These are phyloP conservation scores for Aspergillus pseudonomiae DNA, from an alignment of 2,329 filamentous ascomycete species.

Conservation along the genomic window DNA sequence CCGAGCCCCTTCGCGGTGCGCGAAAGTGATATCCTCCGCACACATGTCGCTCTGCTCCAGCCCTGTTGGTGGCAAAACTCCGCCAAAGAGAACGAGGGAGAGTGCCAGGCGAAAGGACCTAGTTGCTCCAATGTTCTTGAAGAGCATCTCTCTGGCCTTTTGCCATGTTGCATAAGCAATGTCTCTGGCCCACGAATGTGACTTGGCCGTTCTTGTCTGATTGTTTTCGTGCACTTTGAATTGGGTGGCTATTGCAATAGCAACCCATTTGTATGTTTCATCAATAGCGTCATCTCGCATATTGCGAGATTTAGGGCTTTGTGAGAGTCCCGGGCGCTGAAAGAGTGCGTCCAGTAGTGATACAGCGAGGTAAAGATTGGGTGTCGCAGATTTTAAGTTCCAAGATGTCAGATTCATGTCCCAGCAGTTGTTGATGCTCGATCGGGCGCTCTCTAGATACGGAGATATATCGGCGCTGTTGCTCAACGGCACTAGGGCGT, in stretches of 20 bases:
- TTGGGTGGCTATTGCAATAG: conserved; percentile 16
- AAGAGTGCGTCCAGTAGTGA: conserved; percentile 15
- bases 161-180: conserved; percentile 13
- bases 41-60: background rate
- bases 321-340: background rate
- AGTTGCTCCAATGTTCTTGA: conserved; percentile 12
- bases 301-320: conserved; percentile 1
- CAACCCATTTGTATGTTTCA: conserved; percentile 17
- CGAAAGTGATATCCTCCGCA: conserved; percentile 1
- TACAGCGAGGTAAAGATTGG: conserved; percentile 12
- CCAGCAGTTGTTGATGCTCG: background rate
- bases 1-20: background rate
- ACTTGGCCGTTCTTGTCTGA: background rate
- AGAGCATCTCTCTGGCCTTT: conserved; percentile 16
- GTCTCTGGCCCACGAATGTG: conserved; percentile 1
- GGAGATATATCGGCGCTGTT: background rate
- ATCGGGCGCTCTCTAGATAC: background rate
- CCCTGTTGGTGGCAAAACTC: background rate
- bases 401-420: no score
- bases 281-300: conserved; percentile 11
- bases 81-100: conserved; percentile 2
- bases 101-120: conserved; percentile 7
- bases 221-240: conserved; percentile 8
- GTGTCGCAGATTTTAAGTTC: no score
- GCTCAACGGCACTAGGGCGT: conserved; percentile 7